Percentiles rank a stretch among this genome's conserved stretches.
phyloP scores from a whole-genome alignment of 257 asterid genomes.

The Perilla frutescens region DNA sequence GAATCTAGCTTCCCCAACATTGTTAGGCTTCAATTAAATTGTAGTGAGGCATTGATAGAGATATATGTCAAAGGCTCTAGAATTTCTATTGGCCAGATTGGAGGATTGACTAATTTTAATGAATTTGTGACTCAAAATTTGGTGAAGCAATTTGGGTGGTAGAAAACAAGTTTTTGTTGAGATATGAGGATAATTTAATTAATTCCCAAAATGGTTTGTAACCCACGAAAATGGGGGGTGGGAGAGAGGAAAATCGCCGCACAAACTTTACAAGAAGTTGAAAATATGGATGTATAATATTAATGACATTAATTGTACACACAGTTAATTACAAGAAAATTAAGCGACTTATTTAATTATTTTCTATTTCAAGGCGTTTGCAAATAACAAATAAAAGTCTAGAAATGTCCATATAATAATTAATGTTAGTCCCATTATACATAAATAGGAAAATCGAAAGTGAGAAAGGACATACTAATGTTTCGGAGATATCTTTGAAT shows the following conservation, averaged over 20 bases:
- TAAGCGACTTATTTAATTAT: no score
- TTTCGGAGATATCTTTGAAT: background rate
- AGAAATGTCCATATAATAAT: no score
- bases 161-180: slow-evolving; percentile 20
- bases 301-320: no score
- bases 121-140: slow-evolving; percentile 19
- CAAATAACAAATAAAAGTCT: no score
- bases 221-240: slow-evolving; percentile 5
- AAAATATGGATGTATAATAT: no score
- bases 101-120: slow-evolving; percentile 27
- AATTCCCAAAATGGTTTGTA: background rate
- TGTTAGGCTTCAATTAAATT: slow-evolving; percentile 7
- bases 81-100: slow-evolving; percentile 12
- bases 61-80: slow-evolving; percentile 9
- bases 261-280: no score
- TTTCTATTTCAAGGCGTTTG: no score
- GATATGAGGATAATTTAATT: slow-evolving; percentile 2
- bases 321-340: no score
- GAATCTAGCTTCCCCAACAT: background rate
- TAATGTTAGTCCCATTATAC: background rate
- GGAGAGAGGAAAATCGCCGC: background rate
- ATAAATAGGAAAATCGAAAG: slow-evolving; percentile 14
- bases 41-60: slow-evolving; percentile 20
- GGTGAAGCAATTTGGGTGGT: slow-evolving; percentile 44
- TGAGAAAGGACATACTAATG: background rate